Conservation (phyloP, 805 yeast species). For the Yarrowia keelungensis region DNA sequence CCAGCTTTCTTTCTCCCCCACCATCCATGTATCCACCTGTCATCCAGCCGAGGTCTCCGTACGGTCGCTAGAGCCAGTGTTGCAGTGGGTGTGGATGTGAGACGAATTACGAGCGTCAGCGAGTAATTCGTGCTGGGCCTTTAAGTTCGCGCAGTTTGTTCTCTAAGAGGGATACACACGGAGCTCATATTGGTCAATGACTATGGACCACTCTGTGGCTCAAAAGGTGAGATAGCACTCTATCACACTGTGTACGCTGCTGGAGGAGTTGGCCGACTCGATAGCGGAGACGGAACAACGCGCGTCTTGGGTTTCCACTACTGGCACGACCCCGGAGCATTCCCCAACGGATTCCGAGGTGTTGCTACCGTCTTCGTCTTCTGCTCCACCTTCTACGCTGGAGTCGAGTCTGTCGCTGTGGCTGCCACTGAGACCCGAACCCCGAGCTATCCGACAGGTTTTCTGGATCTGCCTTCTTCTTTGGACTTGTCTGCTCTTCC, state of each 20-base stretch:
- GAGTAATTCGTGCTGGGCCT: no score
- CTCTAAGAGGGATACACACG: no score
- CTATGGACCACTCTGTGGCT: no score
- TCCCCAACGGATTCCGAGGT: slow-evolving; percentile 56
- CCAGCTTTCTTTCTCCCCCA: no score
- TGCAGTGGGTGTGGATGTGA: no score
- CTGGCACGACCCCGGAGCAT: slow-evolving; percentile 64
- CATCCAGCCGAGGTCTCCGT: no score
- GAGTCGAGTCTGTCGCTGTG: slow-evolving; percentile 66
- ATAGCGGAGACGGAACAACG: slow-evolving; percentile 50
- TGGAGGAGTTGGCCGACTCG: slow-evolving; percentile 56
- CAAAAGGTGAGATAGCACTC: no score
- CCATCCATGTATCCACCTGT: no score
- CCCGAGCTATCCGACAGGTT: slow-evolving; percentile 65
- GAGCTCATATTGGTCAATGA: no score
- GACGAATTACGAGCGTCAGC: no score
- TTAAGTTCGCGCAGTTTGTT: no score
- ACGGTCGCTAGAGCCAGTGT: no score
- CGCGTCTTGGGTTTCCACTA: slow-evolving; percentile 65
- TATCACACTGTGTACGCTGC: slow-evolving; percentile 61
- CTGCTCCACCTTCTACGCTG: slow-evolving; percentile 66
- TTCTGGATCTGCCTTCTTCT: slow-evolving; percentile 63
- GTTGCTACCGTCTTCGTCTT: slow-evolving; percentile 62
- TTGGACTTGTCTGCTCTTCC: slow-evolving; percentile 68
- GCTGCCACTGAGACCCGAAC: slow-evolving; percentile 70